Base-by-base conservation (phyloP, 2,329 filamentous ascomycete genomes). In the Colletotrichum nymphaeae region DNA sequence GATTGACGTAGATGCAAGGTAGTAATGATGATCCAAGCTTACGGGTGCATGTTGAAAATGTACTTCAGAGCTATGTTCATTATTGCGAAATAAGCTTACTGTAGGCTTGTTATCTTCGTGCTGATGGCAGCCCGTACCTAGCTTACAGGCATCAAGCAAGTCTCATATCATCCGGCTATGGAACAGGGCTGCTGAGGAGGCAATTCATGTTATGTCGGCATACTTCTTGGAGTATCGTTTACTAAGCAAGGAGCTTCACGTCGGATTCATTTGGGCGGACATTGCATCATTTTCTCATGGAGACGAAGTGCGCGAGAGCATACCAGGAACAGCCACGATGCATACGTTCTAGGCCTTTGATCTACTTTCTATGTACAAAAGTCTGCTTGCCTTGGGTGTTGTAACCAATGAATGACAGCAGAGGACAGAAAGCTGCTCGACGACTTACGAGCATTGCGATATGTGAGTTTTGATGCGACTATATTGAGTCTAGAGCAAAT, bases 231-330 rank as follows among this genome's bases (percentile, higher is more conserved):
- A 42, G 4, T 42, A 19, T 42, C 37, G 16, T 8, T 7, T 19
- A 19, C 16, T 42, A 42, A 19, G 7, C 19, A 7, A 7, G 16
- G 81, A 80, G 0, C 74, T 90, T 46, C 76, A 78, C 37, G 84
- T 89, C 75, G 76, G 81, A 49, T n/a, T 22, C 19, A 49, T n/a
- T 22, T 4, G 19, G 4, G 42, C 42, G 19, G 37, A 7, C 37
- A 42, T 8, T 6, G 37, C 37, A 19, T 42, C 37, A 42, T 19
- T 42, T 5, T 8, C 4, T 49, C 7, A 49, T 22, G 7, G 16
- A n/a, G 14, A 19, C 37, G 14, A 16, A 6, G 14, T 42, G 42
- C 16, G 9, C 19, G 5, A 9, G 7, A 49, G 42, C 19, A 19
- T 3, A 49, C 3, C 19, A 4, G 7, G 4, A 49, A 22, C 32